Evolutionary conservation across 2,329 filamentous ascomycete genomes (phyloP), one percentile per base, ranked within the genome.

Genomic region (Pseudocercospora fijiensis): DNA sequence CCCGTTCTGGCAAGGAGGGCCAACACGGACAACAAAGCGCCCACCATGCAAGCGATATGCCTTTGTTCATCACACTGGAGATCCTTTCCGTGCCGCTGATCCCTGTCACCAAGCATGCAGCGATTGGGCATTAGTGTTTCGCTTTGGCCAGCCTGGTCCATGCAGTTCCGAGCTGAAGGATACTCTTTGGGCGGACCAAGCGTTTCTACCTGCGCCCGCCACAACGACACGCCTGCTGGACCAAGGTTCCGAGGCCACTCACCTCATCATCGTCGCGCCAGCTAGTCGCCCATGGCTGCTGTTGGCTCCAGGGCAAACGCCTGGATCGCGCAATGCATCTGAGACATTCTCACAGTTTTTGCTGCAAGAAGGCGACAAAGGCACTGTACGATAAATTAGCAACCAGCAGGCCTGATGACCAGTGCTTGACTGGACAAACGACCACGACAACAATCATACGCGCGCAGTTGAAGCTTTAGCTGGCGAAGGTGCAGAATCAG

Each of bases 1-100:
- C 58, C 58, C 47, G 58, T 63, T 69, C 61, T 61, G 68, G 66
- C 68, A 69, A 69, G 66, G 65, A 67, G 59, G 53, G 53, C 60
- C 49, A 61, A 57, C 63, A 65, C 63, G 58, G 58, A 65, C 66
- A 64, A 66, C 65, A 64, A 64, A 69, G 69, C 67, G 65, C 37
- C 49, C 67, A 45, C 20, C 20, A 53, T 64, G 62, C 66, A 66
- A 64, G 67, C 65, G 60, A 67, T 51, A 56, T 58, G 37, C 57
- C 61, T 65, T 67, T 64, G 59, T 64, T 65, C 64, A 62, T 53
- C 62, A 62, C 65, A 33, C 57, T 53, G 49, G 49, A 26, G n/a
- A 4, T 53, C 55, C 41, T 55, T 57, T 52, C 41, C 58, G 30
- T 66, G 33, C 56, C 61, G 43, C 49, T 22, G 18, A 61, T 61